Evolutionary conservation across 2,329 filamentous ascomycete genomes (phyloP), one percentile per base, ranked within the genome.

Genomic region (Microdochium trichocladiopsis): DNA sequence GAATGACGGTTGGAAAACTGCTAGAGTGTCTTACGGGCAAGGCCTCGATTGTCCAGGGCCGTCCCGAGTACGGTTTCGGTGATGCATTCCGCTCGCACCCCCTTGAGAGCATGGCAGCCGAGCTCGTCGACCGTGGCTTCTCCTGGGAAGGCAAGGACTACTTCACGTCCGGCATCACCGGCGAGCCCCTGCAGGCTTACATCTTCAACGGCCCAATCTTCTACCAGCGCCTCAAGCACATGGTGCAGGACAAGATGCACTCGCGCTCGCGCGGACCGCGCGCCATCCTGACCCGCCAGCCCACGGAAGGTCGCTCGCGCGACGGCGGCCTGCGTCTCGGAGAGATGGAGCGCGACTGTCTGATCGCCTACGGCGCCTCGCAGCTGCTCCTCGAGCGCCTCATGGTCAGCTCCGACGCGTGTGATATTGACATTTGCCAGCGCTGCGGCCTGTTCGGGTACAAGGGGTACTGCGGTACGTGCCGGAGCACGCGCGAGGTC

Each of bases 171-270:
- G 94, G 94, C 33, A 93, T 96, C 66, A 97, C 94, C 0, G 95
- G 94, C 62, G 94, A 99, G 71, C 84, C 89, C 0, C 78, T 97
- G 5, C 91, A 95, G 57, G 92, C 92, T 12, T 97, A 97, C 72
- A 91, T 99, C 65, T 99, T 97, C 78, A 96, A 95, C 67, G 94
- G 94, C 0, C 94, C 94, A 11, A 99, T 99, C 71, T 99, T 96
- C 76, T 99, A 99, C 76, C 94, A 99, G 76, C 95, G 96, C 60
- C 83, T 99, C 58, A 99, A 99, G 80, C 94, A 99, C 79, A 99
- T 99, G 94, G 94, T 99, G 3, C 92, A 97, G 69, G 94, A 99
- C 69, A 99, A 99, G 75, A 97, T 99, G 94, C 94, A 99, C 72
- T 93, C 90, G 28, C 90, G 94, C 56, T 86, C 93, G 2, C 86